A percentile compares a stretch with the other conserved stretches of the same genome.
Evolutionary conservation across 1,139 yeast genomes (phyloP).

Genomic region (Kodamaea plutei): DNA sequence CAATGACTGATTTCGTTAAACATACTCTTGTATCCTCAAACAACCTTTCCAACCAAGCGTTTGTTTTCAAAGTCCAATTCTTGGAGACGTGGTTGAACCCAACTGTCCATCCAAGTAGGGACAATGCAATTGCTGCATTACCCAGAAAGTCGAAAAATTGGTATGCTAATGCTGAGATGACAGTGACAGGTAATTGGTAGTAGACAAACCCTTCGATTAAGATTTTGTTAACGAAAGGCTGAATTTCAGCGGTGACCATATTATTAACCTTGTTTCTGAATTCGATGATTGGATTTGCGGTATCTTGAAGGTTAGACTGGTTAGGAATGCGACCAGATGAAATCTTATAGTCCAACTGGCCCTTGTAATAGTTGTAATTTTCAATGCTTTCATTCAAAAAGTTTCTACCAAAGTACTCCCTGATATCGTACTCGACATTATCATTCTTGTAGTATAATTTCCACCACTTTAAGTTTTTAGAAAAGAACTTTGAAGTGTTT

Average conservation of each 20-base stretch:
- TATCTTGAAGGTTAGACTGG: constrained; percentile 2
- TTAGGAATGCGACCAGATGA: too few species aligned
- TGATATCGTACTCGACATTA: constrained; percentile 43
- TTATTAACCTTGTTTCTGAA: constrained; percentile 30
- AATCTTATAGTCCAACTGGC: constrained; percentile 25
- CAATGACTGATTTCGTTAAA: constrained; percentile 36
- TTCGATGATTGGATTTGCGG: constrained; percentile 29
- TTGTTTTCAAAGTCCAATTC: constrained; percentile 30
- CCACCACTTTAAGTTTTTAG: constrained; percentile 39
- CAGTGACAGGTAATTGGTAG: constrained; percentile 39
- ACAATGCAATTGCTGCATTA: constrained; percentile 34
- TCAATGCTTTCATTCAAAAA: constrained; percentile 43
- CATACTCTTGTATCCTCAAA: constrained; percentile 36
- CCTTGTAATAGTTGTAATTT: constrained; percentile 34
- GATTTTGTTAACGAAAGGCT: constrained; percentile 33
- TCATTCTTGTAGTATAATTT: constrained; percentile 42
- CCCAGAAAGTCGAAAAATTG: constrained; percentile 33
- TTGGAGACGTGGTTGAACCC: constrained; percentile 44
- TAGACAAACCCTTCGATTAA: constrained; percentile 30
- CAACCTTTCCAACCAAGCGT: constrained; percentile 26
- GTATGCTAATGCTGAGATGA: constrained; percentile 30
- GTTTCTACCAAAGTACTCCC: constrained; percentile 32
- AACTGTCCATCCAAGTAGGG: constrained; percentile 38
- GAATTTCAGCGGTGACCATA: constrained; percentile 31
- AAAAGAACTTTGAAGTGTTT: constrained; percentile 26